These are phyloP conservation scores for Pseudisothecium myosuroides DNA, from an alignment of 225 moss, liverwort and hornwort genomes.

Conservation along the genomic window DNA sequence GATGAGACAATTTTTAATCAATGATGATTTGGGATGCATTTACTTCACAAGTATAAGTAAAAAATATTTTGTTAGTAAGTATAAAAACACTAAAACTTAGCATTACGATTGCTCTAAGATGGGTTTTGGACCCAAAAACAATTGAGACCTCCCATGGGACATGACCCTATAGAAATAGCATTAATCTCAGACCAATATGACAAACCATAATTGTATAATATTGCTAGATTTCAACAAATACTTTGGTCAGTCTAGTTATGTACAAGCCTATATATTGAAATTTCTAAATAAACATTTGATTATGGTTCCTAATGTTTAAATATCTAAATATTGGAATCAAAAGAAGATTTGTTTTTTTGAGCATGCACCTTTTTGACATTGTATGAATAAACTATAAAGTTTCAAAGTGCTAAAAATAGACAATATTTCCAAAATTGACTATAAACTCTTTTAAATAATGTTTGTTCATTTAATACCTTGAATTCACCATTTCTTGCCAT, in stretches of 20 bases:
- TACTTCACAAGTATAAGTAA: neutral
- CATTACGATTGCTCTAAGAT: neutral
- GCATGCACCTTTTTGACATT: neutral
- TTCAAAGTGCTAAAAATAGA: neutral
- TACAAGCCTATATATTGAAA: neutral
- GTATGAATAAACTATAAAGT: too few relatives aligned
- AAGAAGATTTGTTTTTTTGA: neutral
- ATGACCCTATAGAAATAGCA: neutral
- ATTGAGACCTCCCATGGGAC: neutral
- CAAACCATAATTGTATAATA: neutral
- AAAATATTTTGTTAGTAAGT: neutral
- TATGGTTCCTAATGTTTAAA: neutral
- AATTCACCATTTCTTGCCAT: neutral
- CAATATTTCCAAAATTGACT: neutral
- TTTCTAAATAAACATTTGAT: neutral
- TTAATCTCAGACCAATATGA: neutral
- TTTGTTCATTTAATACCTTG: neutral
- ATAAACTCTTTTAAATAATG: neutral
- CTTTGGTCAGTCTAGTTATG: neutral
- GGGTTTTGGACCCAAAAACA: neutral
- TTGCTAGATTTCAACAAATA: neutral
- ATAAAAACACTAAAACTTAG: rapidly evolving
- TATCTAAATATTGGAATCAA: neutral
- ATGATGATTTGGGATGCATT: neutral
- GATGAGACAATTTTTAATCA: neutral